Evolutionary conservation across 1,284 basidiomycete species (phyloP).

Genomic region (Inonotus hispidus): DNA sequence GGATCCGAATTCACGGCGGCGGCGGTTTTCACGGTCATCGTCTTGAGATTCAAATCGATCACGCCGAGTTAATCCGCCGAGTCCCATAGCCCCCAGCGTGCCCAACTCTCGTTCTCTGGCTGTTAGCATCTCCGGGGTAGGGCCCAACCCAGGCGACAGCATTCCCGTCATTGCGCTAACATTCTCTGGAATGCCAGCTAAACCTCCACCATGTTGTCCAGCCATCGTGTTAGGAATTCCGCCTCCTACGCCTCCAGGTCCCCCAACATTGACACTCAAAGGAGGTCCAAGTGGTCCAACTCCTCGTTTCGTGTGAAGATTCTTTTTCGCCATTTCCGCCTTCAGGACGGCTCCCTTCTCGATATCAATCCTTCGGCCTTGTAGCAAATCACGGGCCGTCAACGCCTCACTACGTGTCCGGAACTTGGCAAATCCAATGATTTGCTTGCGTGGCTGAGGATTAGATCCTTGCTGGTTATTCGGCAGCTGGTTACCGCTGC

Average conservation of each 20-base stretch:
- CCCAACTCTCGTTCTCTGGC: conserved; percentile 47
- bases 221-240: conserved; percentile 23
- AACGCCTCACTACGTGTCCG: conserved; percentile 83
- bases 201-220: conserved; percentile 21
- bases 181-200: conserved; percentile 23
- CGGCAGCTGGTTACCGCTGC: conserved; percentile 12
- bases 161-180: conserved; percentile 19
- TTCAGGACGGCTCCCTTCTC: conserved; percentile 93
- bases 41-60: conserved; percentile 21
- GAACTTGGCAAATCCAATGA: conserved; percentile 98
- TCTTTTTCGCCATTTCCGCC: conserved; percentile 99
- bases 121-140: conserved; percentile 33
- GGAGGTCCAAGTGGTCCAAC: conserved; percentile 51
- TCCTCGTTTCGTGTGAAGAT: conserved; percentile 90
- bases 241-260: conserved; percentile 27
- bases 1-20: conserved; percentile 30
- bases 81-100: conserved; percentile 44
- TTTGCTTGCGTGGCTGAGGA: conserved; percentile 79
- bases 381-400: conserved; percentile 83
- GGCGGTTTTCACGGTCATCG: conserved; percentile 29
- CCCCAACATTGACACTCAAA: conserved; percentile 28
- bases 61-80: conserved; percentile 31
- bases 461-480: conserved; percentile 31
- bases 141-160: conserved; percentile 27
- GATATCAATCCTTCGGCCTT: conserved; percentile 90